Evolutionary conservation across 495 filamentous ascomycete species (phyloP).

Genomic region (Schizothecium vesticola): DNA sequence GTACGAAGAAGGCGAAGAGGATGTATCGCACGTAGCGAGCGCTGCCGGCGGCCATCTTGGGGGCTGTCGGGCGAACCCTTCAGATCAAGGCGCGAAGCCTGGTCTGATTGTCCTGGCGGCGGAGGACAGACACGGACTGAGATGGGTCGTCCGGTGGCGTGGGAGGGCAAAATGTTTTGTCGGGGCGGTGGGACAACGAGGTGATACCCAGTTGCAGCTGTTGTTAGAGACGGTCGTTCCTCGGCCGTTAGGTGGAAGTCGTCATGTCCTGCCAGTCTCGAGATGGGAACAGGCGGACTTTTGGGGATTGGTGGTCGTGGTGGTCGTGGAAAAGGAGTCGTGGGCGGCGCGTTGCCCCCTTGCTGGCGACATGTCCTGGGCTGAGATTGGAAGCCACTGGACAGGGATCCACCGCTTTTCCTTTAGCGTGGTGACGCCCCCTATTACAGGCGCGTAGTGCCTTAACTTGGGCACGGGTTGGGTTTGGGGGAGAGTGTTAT

Average conservation of each 20-base stretch:
- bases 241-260: constrained; percentile 3
- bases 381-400: neutral
- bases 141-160: neutral
- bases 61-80: constrained; percentile 9
- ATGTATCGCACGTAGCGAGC: constrained; percentile 81
- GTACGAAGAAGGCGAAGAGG: constrained; percentile 78
- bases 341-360: constrained; percentile 4
- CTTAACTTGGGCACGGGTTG: neutral
- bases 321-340: constrained; percentile 6
- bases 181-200: neutral
- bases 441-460: neutral
- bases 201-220: neutral
- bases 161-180: neutral
- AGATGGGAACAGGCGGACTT: neutral
- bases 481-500: neutral
- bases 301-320: neutral
- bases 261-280: constrained; percentile 3
- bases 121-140: constrained; percentile 1
- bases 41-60: constrained; percentile 60
- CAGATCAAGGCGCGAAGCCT: neutral
- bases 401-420: constrained; percentile 8
- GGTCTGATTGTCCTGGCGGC: neutral
- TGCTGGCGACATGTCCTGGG: constrained; percentile 1
- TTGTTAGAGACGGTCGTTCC: neutral
- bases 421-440: neutral